Evolutionary conservation across 345 rosid genomes (phyloP), one percentile per base, ranked within the genome.

Genomic region (Populus davidiana): DNA sequence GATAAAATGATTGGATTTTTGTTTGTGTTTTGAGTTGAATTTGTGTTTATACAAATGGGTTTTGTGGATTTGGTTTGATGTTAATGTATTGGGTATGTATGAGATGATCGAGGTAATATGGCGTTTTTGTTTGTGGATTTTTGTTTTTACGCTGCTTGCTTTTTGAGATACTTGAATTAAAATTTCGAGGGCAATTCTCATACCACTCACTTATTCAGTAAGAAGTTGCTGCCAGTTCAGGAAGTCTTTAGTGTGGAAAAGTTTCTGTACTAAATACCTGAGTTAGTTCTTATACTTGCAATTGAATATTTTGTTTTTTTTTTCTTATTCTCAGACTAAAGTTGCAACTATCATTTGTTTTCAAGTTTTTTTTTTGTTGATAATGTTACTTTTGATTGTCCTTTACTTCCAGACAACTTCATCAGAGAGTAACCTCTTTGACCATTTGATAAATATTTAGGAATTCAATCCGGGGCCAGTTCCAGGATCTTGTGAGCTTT

Each of bases 371-470:
- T 25, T 44, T 35, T 49, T 36, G 54, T 31, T 76, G 18, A 36
- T 44, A 23, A 61, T 62, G 73, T 49, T 41, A 38, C 36, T 68
- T 23, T 36, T 69, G 20, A 23, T 74, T 39, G 23, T 76, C 41
- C 72, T 52, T 61, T 44, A 36, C 62, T 82, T 88, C 38, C 93
- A 93, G 99, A 92, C 98, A 14, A 92, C 98, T 0, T 93, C 86
- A 27, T 87, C 91, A 6, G 84, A 92, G 76, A 93, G 98, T 18
- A 79, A 80, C 47, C 85, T 96, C 61, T 96, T 96, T 67, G 97
- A 96, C 75, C 99, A 96, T 86, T 85, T 96, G 85, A 92, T 93
- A 66, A 96, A 96, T 85, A 76, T 87, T 50, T 96, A 98, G 99
- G 90, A 93, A 79, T 96, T 96, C 83, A 92, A 71, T 80, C 96